Conservation (phyloP, 768 basidiomycete genomes). For the Candolleomyces efflorescens region DNA sequence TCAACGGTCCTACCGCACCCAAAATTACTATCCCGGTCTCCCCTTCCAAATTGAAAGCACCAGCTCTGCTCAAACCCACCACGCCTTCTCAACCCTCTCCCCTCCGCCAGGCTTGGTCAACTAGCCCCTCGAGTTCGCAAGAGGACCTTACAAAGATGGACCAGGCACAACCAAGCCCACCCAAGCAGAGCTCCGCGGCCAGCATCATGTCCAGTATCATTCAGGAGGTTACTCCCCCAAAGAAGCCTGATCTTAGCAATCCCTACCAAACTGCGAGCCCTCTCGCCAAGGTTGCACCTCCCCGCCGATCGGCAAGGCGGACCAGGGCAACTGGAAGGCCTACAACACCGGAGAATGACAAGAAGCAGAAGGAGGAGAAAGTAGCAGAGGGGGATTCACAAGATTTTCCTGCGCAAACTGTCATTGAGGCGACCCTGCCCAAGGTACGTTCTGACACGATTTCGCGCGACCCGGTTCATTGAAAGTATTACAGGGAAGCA, state of each 20-base stretch:
- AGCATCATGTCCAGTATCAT: slow-evolving; percentile 6
- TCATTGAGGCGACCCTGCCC: slow-evolving; percentile 76
- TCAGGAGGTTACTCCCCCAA: slow-evolving; percentile 6
- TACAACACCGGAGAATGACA: slow-evolving; percentile 21
- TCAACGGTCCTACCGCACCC: slow-evolving; percentile 13
- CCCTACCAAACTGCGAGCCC: slow-evolving; percentile 76
- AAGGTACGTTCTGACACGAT: slow-evolving; percentile 47
- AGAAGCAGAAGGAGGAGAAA: slow-evolving; percentile 14
- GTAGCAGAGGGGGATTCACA: slow-evolving; percentile 20
- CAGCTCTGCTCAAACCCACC: slow-evolving; percentile 46
- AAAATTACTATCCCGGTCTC: slow-evolving; percentile 17
- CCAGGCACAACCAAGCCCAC: not conserved
- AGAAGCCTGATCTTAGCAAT: slow-evolving; percentile 57
- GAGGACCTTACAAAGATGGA: slow-evolving; percentile 11
- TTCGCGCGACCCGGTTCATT: too few relatives aligned
- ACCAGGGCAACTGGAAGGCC: slow-evolving; percentile 39
- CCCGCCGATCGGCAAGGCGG: slow-evolving; percentile 41
- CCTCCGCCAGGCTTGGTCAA: slow-evolving; percentile 69
- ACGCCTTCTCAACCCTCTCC: slow-evolving; percentile 69
- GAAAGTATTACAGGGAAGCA: slow-evolving; percentile 73
- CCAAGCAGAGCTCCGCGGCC: slow-evolving; percentile 4
- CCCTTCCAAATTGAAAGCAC: slow-evolving; percentile 36
- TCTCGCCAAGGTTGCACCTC: slow-evolving; percentile 42
- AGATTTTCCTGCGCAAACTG: slow-evolving; percentile 53
- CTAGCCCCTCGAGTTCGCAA: slow-evolving; percentile 30